Evolutionary conservation across 345 rosid species (phyloP).

Genomic region (Abelmoschus esculentus): DNA sequence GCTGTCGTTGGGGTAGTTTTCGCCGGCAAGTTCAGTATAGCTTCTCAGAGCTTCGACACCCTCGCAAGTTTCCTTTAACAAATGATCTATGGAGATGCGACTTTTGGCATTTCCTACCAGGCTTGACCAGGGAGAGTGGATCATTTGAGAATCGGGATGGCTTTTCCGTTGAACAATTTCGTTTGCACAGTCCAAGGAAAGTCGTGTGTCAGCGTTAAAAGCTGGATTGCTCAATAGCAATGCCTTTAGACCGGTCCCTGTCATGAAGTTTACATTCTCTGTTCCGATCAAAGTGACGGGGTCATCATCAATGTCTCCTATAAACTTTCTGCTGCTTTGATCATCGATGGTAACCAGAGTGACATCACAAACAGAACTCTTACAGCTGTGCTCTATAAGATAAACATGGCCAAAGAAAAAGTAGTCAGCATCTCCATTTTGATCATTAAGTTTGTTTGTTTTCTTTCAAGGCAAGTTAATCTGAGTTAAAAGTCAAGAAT

Average conservation of each 20-base stretch:
- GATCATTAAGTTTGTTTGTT: neutral
- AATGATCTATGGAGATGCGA: constrained; percentile 32
- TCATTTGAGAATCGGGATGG: constrained; percentile 27
- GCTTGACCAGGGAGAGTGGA: constrained; percentile 17
- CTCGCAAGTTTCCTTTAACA: constrained; percentile 50
- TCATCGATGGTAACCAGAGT: constrained; percentile 10
- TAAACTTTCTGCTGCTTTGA: constrained; percentile 1
- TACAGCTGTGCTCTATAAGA: neutral
- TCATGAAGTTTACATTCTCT: constrained; percentile 18
- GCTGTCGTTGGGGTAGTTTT: constrained; percentile 25
- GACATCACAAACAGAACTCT: neutral
- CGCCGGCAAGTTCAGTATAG: constrained; percentile 25
- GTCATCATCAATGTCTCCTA: constrained; percentile 3
- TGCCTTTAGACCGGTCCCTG: constrained; percentile 23
- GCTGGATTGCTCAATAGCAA: constrained; percentile 38
- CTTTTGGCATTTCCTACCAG: constrained; percentile 19
- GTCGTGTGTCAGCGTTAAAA: constrained; percentile 21
- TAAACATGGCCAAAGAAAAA: neutral
- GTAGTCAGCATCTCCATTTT: constrained; percentile 3
- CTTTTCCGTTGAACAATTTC: constrained; percentile 49
- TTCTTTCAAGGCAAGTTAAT: too few relatives aligned
- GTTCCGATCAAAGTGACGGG: constrained; percentile 1
- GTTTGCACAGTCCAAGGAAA: constrained; percentile 51
- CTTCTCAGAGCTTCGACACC: constrained; percentile 37
- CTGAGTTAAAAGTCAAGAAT: neutral